These are phyloP conservation scores for Plasmodium vivax DNA, from an alignment of 169 alveolate species.

Conservation along the genomic window DNA sequence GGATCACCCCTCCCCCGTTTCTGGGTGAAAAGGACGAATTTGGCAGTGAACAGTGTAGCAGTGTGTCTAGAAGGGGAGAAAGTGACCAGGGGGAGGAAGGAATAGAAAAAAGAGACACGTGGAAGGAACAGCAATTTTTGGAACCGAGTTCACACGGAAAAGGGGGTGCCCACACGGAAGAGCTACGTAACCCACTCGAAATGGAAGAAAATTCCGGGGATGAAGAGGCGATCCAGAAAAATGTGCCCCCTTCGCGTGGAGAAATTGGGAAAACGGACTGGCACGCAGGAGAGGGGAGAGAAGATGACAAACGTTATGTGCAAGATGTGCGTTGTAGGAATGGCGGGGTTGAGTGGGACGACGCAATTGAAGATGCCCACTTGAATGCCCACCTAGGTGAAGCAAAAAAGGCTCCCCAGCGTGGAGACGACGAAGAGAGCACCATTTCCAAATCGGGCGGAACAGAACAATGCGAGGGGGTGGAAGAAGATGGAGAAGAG, in stretches of 20 bases:
- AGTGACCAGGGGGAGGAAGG: neutral
- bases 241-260: neutral
- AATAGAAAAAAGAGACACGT: neutral
- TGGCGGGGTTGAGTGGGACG: neutral
- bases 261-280: neutral
- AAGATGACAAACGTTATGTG: neutral
- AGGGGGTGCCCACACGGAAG: neutral
- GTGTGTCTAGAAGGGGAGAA: neutral
- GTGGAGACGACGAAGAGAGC: neutral
- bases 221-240: neutral
- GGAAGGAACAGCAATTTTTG: neutral
- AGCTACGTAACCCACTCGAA: neutral
- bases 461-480: neutral
- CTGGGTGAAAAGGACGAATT: neutral
- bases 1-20: neutral
- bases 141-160: neutral
- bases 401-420: neutral
- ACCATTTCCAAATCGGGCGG: neutral
- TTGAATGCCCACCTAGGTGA: neutral
- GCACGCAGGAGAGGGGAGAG: neutral
- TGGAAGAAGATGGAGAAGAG: neutral
- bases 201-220: neutral
- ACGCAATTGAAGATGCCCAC: neutral
- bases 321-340: neutral
- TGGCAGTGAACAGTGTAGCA: neutral